phyloP scores from a whole-genome alignment of 2,329 filamentous ascomycete genomes.

The Exophiala sp. region DNA sequence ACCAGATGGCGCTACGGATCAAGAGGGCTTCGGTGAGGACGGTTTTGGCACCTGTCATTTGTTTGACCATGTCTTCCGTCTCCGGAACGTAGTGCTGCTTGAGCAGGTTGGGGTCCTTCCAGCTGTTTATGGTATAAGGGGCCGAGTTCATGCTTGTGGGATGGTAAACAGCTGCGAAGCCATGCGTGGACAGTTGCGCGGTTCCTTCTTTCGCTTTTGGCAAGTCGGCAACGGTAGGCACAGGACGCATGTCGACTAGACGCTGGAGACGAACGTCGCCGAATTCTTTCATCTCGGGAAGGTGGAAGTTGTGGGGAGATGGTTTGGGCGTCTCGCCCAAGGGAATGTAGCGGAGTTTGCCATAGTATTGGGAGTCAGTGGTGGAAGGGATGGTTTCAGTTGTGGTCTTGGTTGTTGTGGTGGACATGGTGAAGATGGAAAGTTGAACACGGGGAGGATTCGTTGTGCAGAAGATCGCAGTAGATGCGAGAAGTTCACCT shows the following conservation, averaged over 20 bases:
- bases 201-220: slow-evolving; percentile 11
- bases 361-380: slow-evolving; percentile 19
- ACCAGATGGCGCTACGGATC: slow-evolving; percentile 26
- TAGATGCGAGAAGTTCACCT: slow-evolving; percentile 1
- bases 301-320: slow-evolving; percentile 23
- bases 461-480: not conserved
- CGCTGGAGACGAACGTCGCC: slow-evolving; percentile 23
- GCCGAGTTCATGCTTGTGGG: slow-evolving; percentile 26
- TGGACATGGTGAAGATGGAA: slow-evolving; percentile 3
- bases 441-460: not conserved
- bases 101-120: slow-evolving; percentile 27
- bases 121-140: slow-evolving; percentile 24
- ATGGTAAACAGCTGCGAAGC: slow-evolving; percentile 20
- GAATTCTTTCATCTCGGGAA: slow-evolving; percentile 24
- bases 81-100: slow-evolving; percentile 30
- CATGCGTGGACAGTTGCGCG: slow-evolving; percentile 18
- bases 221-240: slow-evolving; percentile 16
- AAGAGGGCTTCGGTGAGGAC: slow-evolving; percentile 30
- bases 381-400: slow-evolving; percentile 12
- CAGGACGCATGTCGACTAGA: slow-evolving; percentile 23
- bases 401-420: slow-evolving; percentile 9
- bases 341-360: slow-evolving; percentile 23
- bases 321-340: slow-evolving; percentile 17
- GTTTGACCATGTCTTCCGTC: slow-evolving; percentile 28
- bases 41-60: slow-evolving; percentile 30